Conservation (phyloP, 257 asterid genomes). For the Capsicum baccatum region DNA sequence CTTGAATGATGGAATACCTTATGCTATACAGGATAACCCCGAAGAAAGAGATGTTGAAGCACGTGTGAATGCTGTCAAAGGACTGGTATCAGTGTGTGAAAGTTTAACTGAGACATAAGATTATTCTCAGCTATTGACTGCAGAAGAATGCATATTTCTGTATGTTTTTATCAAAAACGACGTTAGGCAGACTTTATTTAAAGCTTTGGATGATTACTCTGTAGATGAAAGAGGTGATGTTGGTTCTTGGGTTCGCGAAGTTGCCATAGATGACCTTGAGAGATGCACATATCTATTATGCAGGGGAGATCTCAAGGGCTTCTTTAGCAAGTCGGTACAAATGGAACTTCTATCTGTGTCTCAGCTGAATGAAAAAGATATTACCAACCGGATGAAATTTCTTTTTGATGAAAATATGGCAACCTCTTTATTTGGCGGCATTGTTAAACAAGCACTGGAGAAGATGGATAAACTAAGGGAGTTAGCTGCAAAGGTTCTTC, state of each 20-base stretch:
- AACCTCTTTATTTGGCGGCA: conserved; percentile 63
- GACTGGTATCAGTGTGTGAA: conserved; percentile 78
- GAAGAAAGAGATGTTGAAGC: conserved; percentile 95
- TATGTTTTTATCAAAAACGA: conserved; percentile 63
- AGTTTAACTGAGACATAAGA: conserved; percentile 58
- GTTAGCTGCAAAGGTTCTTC: conserved; percentile 79
- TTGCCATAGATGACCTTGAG: conserved; percentile 93
- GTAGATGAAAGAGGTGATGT: conserved; percentile 96
- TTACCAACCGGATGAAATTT: conserved; percentile 36
- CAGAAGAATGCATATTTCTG: conserved; percentile 58
- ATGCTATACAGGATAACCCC: conserved; percentile 69
- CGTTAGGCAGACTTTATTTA: conserved; percentile 78
- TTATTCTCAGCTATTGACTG: conserved; percentile 47
- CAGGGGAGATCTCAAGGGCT: conserved; percentile 48
- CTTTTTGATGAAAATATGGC: conserved; percentile 70
- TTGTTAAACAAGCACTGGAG: conserved; percentile 89
- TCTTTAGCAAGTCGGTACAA: conserved; percentile 35
- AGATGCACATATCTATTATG: conserved; percentile 86
- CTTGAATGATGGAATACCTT: conserved; percentile 25
- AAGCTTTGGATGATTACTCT: conserved; percentile 92
- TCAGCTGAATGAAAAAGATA: conserved; percentile 42
- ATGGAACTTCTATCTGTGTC: conserved; percentile 34
- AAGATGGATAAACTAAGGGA: conserved; percentile 96
- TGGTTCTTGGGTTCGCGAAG: conserved; percentile 99
- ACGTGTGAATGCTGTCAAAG: conserved; percentile 89